These are phyloP conservation scores for Erodium chrysanthum DNA, from an alignment of 441 rosid species.

Conservation along the genomic window DNA sequence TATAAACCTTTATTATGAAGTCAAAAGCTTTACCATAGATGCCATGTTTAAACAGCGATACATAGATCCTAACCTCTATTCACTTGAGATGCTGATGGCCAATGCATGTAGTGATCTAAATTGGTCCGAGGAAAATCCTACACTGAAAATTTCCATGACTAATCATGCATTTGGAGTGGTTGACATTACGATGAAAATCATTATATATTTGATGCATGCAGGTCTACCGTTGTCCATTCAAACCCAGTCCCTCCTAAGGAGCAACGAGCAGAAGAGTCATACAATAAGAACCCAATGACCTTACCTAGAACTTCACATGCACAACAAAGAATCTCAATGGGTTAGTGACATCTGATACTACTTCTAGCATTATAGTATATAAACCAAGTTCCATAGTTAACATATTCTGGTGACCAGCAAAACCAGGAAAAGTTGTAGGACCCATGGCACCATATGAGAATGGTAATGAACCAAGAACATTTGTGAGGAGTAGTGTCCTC, in stretches of 20 bases:
- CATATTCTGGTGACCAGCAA: constrained; percentile 36
- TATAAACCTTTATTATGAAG: too few relatives aligned
- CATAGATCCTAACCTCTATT: too few relatives aligned
- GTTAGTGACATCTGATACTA: constrained; percentile 26
- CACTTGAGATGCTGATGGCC: too few relatives aligned
- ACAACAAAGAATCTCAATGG: constrained; percentile 51
- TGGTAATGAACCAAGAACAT: constrained; percentile 47
- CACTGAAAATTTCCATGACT: not conserved
- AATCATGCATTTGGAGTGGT: too few relatives aligned
- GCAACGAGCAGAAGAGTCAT: constrained; percentile 27
- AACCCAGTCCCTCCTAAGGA: constrained; percentile 37
- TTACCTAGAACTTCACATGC: constrained; percentile 37
- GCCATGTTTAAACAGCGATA: too few relatives aligned
- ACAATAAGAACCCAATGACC: constrained; percentile 30
- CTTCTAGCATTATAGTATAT: constrained; percentile 2
- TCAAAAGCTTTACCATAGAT: too few relatives aligned
- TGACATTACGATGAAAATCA: not conserved
- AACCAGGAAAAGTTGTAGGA: constrained; percentile 54
- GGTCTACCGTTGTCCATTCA: constrained; percentile 78
- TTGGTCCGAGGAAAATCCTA: not conserved
- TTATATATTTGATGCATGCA: constrained; percentile 22
- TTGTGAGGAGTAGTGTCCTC: constrained; percentile 36
- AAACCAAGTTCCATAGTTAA: constrained; percentile 4
- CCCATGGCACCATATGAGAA: constrained; percentile 30
- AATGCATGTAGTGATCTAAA: not conserved